These are phyloP conservation scores for Scenedesmus sp. DNA, from an alignment of 163 green algal genomes.

Conservation along the genomic window DNA sequence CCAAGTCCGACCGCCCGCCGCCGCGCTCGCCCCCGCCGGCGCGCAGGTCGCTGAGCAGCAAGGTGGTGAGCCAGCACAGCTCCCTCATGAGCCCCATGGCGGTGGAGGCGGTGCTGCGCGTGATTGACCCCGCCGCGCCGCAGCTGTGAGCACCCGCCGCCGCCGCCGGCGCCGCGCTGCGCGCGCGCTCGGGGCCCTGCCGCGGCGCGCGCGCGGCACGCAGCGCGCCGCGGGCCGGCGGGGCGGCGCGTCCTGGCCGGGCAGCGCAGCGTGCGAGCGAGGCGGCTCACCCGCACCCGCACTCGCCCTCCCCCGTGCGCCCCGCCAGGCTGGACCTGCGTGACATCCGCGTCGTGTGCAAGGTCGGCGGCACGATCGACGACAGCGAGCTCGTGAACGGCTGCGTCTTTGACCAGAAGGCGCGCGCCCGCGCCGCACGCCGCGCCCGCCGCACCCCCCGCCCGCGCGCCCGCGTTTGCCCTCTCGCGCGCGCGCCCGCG, in stretches of 20 bases:
- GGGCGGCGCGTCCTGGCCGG: no score
- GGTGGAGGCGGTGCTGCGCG: slow-evolving; percentile 89
- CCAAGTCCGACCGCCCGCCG: no score
- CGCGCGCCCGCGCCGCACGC: not conserved
- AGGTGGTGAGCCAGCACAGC: slow-evolving; percentile 97
- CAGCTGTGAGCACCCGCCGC: slow-evolving; percentile 83
- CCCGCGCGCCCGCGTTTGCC: no score
- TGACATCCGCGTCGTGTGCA: slow-evolving; percentile 85
- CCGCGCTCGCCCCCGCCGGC: no score
- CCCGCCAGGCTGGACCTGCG: slow-evolving; percentile 60
- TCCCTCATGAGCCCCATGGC: slow-evolving; percentile 96
- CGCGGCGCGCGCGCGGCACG: no score
- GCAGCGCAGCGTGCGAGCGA: no score
- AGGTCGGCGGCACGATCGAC: slow-evolving; percentile 97
- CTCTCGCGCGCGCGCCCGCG: no score
- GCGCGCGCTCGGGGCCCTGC: no score
- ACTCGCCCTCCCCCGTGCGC: not conserved
- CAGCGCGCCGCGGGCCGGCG: no score
- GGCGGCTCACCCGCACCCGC: no score
- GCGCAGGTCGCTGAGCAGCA: slow-evolving; percentile 91
- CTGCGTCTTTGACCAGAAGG: slow-evolving; percentile 97
- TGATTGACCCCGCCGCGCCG: slow-evolving; percentile 79
- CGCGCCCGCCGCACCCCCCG: no score
- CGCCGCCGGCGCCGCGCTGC: no score
- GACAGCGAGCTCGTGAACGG: slow-evolving; percentile 95